Conservation (phyloP, 129 eudicot genomes). For the Erigeron canadensis region DNA sequence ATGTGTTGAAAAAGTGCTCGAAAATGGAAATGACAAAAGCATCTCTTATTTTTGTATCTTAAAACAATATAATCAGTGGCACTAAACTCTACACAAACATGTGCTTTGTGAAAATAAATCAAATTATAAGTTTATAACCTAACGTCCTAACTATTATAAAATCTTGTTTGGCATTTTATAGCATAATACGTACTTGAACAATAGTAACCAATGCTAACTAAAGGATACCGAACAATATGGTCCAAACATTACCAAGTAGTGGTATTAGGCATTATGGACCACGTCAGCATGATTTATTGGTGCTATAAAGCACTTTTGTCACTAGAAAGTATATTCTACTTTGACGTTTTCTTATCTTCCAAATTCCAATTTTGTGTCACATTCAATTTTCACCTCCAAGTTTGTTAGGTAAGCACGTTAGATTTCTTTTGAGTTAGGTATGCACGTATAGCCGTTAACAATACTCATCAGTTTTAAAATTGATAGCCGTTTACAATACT, state of each 20-base stretch:
- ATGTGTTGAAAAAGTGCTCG: too few species aligned
- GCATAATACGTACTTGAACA: background rate
- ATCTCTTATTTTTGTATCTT: too few species aligned
- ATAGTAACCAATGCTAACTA: background rate
- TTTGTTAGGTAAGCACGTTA: conserved; percentile 11
- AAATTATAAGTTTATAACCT: too few species aligned
- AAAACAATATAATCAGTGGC: too few species aligned
- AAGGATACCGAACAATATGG: background rate
- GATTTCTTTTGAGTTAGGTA: too few species aligned
- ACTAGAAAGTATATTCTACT: background rate
- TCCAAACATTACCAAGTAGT: background rate
- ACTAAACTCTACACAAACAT: background rate
- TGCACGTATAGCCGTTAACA: too few species aligned
- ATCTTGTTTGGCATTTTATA: background rate
- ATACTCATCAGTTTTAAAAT: too few species aligned
- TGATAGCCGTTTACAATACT: too few species aligned
- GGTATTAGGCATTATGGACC: conserved; percentile 3
- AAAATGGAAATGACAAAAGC: too few species aligned
- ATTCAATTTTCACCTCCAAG: background rate
- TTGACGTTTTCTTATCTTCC: background rate
- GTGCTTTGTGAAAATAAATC: background rate
- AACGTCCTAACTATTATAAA: background rate
- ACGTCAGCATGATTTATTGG: conserved; percentile 2
- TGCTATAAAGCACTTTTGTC: background rate
- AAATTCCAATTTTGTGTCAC: background rate